Base-by-base conservation (phyloP, 2,329 filamentous ascomycete species). In the Xylariaceae sp. region DNA sequence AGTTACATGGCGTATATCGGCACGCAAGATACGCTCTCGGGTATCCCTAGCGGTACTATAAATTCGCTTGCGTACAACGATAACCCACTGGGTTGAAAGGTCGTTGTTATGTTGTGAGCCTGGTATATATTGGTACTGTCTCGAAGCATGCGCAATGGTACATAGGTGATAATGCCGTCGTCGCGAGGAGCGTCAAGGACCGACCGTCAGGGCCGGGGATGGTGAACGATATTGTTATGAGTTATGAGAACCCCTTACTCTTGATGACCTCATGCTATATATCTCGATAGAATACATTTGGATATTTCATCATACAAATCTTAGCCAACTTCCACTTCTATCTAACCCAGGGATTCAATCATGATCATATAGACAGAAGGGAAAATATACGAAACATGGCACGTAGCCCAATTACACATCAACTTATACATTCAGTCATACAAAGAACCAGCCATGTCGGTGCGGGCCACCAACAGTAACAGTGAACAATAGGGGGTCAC, bases 391-490 rank as follows among this genome's bases (percentile, higher is more conserved):
- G 8, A 3, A 34, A 55, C 45, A 17, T 8, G 8, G 51, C 35
- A 18, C 18, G 17, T 13, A 50, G 35, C 5, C 42, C 9, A n/a
- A 13, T 18, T 15, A 18, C 42, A 53, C 10, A 49, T n/a, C 42
- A 1, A n/a, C 2, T 18, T 15, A 18, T 47, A 53, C 10, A 49
- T 18, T 2, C 17, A 5, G 23, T 48, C 4, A 30, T 9, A 3
- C 9, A 5, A 18, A 18, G 17, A 18, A 50, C 35, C 23, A 30
- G 23, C 5, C 23, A 5, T 30, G 5, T 51, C 39, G 56, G 13
- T 47, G 50, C 6, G 60, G 61, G 1, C 81, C 80, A 2, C 82
- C 81, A 8, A 84, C 77, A 5, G 75, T 75, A 35, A 84, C 80
- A 1, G 80, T 77, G 52, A 82, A 77, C 23, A 78, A 66, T 34